phyloP scores from a whole-genome alignment of 2,329 filamentous ascomycete genomes.

The Plectosphaerella plurivora region DNA sequence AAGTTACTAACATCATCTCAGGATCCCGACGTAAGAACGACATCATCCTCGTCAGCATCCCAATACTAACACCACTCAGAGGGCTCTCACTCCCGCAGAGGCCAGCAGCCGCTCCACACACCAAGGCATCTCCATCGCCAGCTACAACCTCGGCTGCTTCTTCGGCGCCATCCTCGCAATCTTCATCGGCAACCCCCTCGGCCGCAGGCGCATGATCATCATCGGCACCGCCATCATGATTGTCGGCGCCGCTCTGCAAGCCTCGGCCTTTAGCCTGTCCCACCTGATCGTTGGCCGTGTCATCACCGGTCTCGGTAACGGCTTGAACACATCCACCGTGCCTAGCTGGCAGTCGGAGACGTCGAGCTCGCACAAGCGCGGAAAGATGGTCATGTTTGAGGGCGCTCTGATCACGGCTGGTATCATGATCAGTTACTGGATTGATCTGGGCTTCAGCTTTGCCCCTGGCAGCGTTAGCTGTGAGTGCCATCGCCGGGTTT shows the following conservation, averaged over 20 bases:
- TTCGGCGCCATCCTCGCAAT: slow-evolving; percentile 35
- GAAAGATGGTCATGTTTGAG: slow-evolving; percentile 59
- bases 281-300: slow-evolving; percentile 54
- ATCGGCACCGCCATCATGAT: slow-evolving; percentile 38
- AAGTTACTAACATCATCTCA: not conserved
- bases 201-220: slow-evolving; percentile 36
- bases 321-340: slow-evolving; percentile 38
- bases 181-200: slow-evolving; percentile 29
- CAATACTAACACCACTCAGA: slow-evolving; percentile 10
- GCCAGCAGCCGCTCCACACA: slow-evolving; percentile 41
- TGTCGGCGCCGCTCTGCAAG: slow-evolving; percentile 39
- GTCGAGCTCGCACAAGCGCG: slow-evolving; percentile 51
- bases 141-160: slow-evolving; percentile 58
- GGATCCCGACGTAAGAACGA: slow-evolving; percentile 1
- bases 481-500: not conserved
- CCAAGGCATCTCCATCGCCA: slow-evolving; percentile 50
- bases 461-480: slow-evolving; percentile 41
- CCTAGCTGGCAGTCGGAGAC: slow-evolving; percentile 60
- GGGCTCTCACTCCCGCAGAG: slow-evolving; percentile 21
- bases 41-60: not conserved
- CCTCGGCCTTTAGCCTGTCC: slow-evolving; percentile 37
- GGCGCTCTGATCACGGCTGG: slow-evolving; percentile 53
- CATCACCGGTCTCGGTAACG: slow-evolving; percentile 31
- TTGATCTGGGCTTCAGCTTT: slow-evolving; percentile 54
- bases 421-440: slow-evolving; percentile 56